Evolutionary conservation across 1,284 basidiomycete genomes (phyloP), one percentile per base, ranked within the genome.

Genomic region (Puccinia hordei): DNA sequence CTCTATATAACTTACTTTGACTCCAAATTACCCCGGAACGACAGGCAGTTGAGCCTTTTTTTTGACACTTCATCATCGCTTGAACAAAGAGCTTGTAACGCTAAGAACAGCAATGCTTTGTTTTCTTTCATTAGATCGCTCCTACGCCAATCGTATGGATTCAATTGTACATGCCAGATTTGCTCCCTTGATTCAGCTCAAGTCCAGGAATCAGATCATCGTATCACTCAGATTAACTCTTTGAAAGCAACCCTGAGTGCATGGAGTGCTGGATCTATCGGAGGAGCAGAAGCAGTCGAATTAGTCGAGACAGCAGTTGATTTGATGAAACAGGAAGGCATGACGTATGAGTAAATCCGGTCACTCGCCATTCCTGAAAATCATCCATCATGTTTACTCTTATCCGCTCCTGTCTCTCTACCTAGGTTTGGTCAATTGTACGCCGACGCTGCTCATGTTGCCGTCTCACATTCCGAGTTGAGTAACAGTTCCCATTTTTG

Each of bases 401-500:
- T 8, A 27, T 79, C 38, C 2, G 41, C 17, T 41, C 24, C 38
- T 53, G 35, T 55, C 33, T 24, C 12, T 59, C 17, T 30, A 51
- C 46, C 12, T 38, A 80, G 77, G 46, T 61, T 49, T 27, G 77
- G 68, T 49, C 77, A 80, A 55, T 24, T 80, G 35, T 80, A 80
- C 44, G 77, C 77, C 9, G 77, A 80, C 65, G 77, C 77, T 24
- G 77, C 77, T 19, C 77, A 80, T 55, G 38, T 80, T 38, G 55
- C 77, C 17, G 33, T 35, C 6, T 69, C 77, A 22, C 77, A 80
- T 59, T 80, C 77, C 13, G 77, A 80, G 77, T 80, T 69, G 76
- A 79, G 76, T 79, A 41, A 22, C 17, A 46, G 24, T 61, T 74
- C 38, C 46, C 13, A 8, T 15, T 46, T n/a, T n/a, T 61, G 30